Evolutionary conservation across 2,329 filamentous ascomycete species (phyloP).

Genomic region (Cercospora berteroae): DNA sequence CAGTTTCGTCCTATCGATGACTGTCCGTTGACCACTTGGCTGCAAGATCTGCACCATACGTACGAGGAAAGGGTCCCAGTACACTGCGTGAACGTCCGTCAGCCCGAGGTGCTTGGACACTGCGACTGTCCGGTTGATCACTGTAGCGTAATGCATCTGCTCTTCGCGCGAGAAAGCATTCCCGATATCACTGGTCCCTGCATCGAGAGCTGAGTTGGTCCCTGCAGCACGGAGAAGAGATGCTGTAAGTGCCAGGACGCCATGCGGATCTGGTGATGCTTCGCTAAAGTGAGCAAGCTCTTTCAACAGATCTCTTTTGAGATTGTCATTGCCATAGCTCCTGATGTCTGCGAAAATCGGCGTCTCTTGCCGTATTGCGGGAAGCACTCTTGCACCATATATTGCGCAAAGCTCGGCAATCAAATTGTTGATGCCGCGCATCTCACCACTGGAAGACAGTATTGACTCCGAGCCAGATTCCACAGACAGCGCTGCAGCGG

Average conservation of each 20-base stretch:
- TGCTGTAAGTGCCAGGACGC: constrained; percentile 83
- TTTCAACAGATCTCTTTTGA: constrained; percentile 84
- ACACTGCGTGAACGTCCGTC: constrained; percentile 70
- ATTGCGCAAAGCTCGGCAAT: constrained; percentile 28
- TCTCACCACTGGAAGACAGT: constrained; percentile 24
- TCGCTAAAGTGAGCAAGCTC: constrained; percentile 94
- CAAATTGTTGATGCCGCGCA: constrained; percentile 29
- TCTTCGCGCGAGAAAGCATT: constrained; percentile 60
- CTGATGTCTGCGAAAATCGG: constrained; percentile 17
- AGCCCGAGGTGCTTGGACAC: constrained; percentile 75
- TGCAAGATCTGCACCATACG: constrained; percentile 70
- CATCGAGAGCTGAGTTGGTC: constrained; percentile 45
- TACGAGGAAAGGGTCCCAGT: constrained; percentile 96
- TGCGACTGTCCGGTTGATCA: constrained; percentile 77
- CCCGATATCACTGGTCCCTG: background rate
- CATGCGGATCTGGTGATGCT: constrained; percentile 85
- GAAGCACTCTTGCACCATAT: constrained; percentile 30
- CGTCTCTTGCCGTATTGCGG: constrained; percentile 4
- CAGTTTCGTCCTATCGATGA: constrained; percentile 28
- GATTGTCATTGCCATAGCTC: constrained; percentile 69
- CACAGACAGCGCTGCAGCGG: constrained; percentile 79
- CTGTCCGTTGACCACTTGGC: constrained; percentile 18
- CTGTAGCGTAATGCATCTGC: constrained; percentile 77
- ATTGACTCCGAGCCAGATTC: constrained; percentile 51
- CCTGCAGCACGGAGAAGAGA: constrained; percentile 80